Percentiles rank a stretch among this genome's conserved stretches.
Conservation (phyloP, 2,329 filamentous ascomycete species). For the Aspergillus luchuensis region DNA sequence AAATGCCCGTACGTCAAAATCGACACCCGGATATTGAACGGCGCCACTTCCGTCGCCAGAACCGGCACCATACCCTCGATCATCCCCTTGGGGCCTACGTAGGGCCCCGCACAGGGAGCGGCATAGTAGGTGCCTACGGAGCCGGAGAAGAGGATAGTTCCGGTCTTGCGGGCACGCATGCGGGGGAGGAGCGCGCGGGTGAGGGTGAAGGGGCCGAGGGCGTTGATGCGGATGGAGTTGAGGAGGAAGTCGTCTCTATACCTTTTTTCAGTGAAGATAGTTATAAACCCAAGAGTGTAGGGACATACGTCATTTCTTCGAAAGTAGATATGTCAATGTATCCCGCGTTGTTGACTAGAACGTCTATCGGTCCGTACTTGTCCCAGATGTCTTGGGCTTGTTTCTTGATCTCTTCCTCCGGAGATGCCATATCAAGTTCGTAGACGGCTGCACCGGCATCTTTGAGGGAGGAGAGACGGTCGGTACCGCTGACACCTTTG, state of each 20-base stretch:
- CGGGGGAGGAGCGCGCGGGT: constrained; percentile 40
- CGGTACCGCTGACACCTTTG: background rate
- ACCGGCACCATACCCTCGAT: constrained; percentile 47
- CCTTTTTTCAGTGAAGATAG: no score
- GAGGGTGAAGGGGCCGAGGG: constrained; percentile 41
- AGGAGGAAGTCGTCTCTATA: background rate
- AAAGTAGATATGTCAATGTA: constrained; percentile 4
- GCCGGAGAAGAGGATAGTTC: constrained; percentile 49
- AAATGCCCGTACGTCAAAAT: constrained; percentile 58
- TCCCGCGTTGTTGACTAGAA: background rate
- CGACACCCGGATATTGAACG: constrained; percentile 41
- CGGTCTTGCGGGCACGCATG: constrained; percentile 37
- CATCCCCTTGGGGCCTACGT: constrained; percentile 51
- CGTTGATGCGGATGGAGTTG: constrained; percentile 4
- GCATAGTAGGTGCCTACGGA: constrained; percentile 37
- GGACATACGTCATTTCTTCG: background rate
- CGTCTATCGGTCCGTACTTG: background rate
- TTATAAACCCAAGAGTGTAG: no score
- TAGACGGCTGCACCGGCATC: background rate
- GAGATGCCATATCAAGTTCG: background rate
- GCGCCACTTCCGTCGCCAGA: background rate
- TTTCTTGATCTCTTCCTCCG: background rate
- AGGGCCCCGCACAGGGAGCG: constrained; percentile 35
- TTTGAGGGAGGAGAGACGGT: background rate
- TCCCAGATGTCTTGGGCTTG: background rate